Conservation (phyloP, 257 asterid genomes). For the Nicotiana tomentosiformis region DNA sequence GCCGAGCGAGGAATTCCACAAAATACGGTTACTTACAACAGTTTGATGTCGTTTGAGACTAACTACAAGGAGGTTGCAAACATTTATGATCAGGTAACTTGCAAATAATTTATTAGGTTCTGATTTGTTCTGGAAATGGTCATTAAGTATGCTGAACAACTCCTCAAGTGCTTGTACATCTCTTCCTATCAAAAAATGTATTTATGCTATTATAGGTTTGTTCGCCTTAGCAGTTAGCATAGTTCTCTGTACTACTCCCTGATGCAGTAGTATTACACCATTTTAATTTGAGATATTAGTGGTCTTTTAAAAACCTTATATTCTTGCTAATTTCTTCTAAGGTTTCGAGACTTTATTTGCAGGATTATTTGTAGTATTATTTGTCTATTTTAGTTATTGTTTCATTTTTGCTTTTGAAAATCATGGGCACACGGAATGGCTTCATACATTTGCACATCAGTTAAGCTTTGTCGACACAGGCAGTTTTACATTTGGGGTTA, state of each 20-base stretch:
- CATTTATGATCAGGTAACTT: slow-evolving; percentile 77
- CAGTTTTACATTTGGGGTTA: not conserved
- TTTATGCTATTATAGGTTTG: not conserved
- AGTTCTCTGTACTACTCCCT: not conserved
- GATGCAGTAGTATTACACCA: not conserved
- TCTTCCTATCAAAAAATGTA: not conserved
- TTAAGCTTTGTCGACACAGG: not conserved
- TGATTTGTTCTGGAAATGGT: not conserved
- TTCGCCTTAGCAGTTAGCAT: not conserved
- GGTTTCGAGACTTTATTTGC: not conserved
- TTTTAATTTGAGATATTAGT: not conserved
- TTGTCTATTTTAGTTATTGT: not conserved
- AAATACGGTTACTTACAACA: slow-evolving; percentile 79
- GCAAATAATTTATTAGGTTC: not conserved
- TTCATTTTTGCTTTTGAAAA: not conserved
- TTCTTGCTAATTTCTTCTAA: not conserved
- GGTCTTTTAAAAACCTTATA: not conserved
- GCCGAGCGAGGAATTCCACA: slow-evolving; percentile 56
- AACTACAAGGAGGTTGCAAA: slow-evolving; percentile 93
- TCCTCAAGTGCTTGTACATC: not conserved
- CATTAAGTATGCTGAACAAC: not conserved
- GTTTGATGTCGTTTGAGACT: slow-evolving; percentile 91
- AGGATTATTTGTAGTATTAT: not conserved
- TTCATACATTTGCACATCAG: not conserved
- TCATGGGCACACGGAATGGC: not conserved